Percentiles rank a stretch among this genome's conserved stretches.
phyloP scores from a whole-genome alignment of 1,139 yeast genomes.

The Candida mesenterica region DNA sequence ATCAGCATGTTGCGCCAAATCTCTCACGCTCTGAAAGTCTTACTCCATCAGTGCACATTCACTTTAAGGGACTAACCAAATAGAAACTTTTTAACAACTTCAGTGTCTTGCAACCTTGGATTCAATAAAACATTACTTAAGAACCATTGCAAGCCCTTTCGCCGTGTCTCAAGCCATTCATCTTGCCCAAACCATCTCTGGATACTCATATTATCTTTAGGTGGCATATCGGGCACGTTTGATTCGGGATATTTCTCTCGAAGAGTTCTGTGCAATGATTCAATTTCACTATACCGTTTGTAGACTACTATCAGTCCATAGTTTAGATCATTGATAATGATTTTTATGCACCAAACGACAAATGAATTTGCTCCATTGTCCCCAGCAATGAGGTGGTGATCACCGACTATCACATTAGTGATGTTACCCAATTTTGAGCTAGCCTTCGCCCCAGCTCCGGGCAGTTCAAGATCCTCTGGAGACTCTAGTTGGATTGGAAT shows the following conservation, averaged over 20 bases:
- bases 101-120: slow-evolving; percentile 52
- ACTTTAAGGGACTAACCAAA: background rate
- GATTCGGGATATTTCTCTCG: slow-evolving; percentile 33
- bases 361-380: slow-evolving; percentile 38
- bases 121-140: slow-evolving; percentile 64
- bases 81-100: slow-evolving; percentile 52
- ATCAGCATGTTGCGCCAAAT: too few species aligned
- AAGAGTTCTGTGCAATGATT: slow-evolving; percentile 44
- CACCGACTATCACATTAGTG: slow-evolving; percentile 41
- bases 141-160: slow-evolving; percentile 75
- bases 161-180: slow-evolving; percentile 57
- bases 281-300: slow-evolving; percentile 68
- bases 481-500: slow-evolving; percentile 33
- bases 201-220: slow-evolving; percentile 51
- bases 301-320: slow-evolving; percentile 51
- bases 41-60: too few species aligned
- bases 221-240: slow-evolving; percentile 64
- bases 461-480: slow-evolving; percentile 31
- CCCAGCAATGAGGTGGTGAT: slow-evolving; percentile 37
- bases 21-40: too few species aligned
- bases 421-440: slow-evolving; percentile 18
- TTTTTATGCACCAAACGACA: slow-evolving; percentile 47
- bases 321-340: slow-evolving; percentile 40
- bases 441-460: background rate
- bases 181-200: slow-evolving; percentile 46